Base-by-base conservation (phyloP, 345 rosid species). In the Eucalyptus cloeziana region DNA sequence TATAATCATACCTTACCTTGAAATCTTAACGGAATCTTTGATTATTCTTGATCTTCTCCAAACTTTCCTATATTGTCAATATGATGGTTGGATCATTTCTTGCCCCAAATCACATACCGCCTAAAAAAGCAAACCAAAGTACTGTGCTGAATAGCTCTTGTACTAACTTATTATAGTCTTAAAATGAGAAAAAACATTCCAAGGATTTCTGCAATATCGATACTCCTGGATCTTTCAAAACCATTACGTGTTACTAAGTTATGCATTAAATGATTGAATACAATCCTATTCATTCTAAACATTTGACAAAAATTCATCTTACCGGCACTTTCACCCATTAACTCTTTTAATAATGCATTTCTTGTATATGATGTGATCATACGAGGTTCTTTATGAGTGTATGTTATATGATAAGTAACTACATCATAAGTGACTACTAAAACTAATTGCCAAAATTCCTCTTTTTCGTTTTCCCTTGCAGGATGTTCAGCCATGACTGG, bases 321-420 rank as follows among this genome's bases (percentile, higher is more conserved):
- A 71, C 2, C 3, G 1, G 14, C 5, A 71, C 27, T 33, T 33
- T 37, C 0, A 1, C 4, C 81, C 7, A 37, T 71, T 7, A 37
- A 71, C 45, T 37, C 27, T 71, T 4, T 37, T 71, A 71, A 37
- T 6, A 21, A 71, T 37, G 27, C 44, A 71, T 71, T 37, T 71
- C 14, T 33, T 10, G 13, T 19, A 71, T 71, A 71, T 17, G 81
- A 37, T 1, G 0, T 6, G 27, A 7, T 37, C 8, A 71, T 71
- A 10, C 45, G 21, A 71, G 4, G 2, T 71, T 37, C 13, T 33
- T 33, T 71, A 33, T 1, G 2, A 71, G 22, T 37, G 81, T 5
- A 19, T 37, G 45, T 37, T 71, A 37, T 1, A 2, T 71, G 37
- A 11, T 37, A 19, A 71, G 81, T 10, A 71, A 33, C 6, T 33